Conservation (phyloP, 2,329 filamentous ascomycete species). For the Cylindrodendrum hubeiense region DNA sequence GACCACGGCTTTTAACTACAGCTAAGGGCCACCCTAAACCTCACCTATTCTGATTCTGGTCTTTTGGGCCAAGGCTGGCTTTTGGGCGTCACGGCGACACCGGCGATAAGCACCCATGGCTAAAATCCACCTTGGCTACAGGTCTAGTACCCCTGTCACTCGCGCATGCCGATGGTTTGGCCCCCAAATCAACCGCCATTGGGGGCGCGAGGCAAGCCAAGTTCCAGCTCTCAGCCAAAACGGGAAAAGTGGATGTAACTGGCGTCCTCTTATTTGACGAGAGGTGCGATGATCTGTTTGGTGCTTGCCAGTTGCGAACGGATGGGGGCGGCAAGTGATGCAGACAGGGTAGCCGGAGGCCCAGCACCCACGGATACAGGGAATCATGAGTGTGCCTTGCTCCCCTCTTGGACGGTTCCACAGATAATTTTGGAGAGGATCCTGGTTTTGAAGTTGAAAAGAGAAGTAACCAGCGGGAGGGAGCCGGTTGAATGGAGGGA, state of each 20-base stretch:
- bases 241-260: neutral
- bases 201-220: slow-evolving; percentile 5
- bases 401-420: neutral
- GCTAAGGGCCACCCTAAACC: neutral
- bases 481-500: neutral
- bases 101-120: neutral
- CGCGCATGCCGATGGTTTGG: slow-evolving; percentile 13
- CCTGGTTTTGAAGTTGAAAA: neutral
- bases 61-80: slow-evolving; percentile 1
- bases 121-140: slow-evolving; percentile 5
- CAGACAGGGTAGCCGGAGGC: neutral
- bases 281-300: neutral
- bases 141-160: neutral
- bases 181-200: slow-evolving; percentile 2
- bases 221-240: neutral
- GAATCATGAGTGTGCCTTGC: neutral
- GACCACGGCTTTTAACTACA: neutral
- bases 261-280: slow-evolving; percentile 8
- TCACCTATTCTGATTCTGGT: neutral
- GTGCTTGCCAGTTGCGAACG: neutral
- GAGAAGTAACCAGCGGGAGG: neutral
- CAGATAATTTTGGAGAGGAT: neutral
- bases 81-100: neutral
- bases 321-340: slow-evolving; percentile 2
- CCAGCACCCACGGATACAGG: neutral